Base-by-base conservation (phyloP, 1,284 basidiomycete genomes). In the Peniophora sp. region DNA sequence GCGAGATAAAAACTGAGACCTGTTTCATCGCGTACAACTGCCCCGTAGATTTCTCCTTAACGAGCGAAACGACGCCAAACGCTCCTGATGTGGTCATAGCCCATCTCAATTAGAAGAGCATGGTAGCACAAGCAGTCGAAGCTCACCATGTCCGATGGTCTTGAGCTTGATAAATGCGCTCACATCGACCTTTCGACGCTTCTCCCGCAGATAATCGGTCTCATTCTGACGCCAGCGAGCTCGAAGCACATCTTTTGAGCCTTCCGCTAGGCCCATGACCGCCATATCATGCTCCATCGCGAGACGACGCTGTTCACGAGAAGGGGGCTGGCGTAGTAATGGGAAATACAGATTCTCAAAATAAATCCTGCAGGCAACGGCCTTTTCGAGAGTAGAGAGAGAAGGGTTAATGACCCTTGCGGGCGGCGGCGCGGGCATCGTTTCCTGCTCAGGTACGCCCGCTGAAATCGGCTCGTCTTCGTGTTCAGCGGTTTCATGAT, bases 311-410 rank as follows among this genome's bases (percentile, higher is more conserved):
- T 92, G 85, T 64, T 96, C 93, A 39, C 95, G 79, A 61, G 85
- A 85, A 59, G 87, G 82, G 53, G 89, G 77, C 61, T 92, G 84
- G 64, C 89, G 79, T 66, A 95, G 77, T 46, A 97, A 74, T n/a
- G 89, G 81, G 65, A 93, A 95, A 66, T 98, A 99, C 45, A 94
- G 77, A 61, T 95, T 96, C 74, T 99, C 95, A 68, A 98, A 97
- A 76, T 85, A 97, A 67, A 98, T 92, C 63, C 92, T 85, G 48
- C 89, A 84, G 11, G 93, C 87, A 46, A 94, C 92, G 50, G 93
- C 91, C 65, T 89, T 93, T 68, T 98, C 95, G 62, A 98, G 74
- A 16, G 96, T 97, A 45, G 85, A 77, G 47, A 98, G 75, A 47
- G 92, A 93, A 22, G 93, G 92, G 12, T 77, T 81, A 61, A 95